Evolutionary conservation across 805 yeast species (phyloP).

Genomic region (Sugiyamaella boreocaroliniensis): DNA sequence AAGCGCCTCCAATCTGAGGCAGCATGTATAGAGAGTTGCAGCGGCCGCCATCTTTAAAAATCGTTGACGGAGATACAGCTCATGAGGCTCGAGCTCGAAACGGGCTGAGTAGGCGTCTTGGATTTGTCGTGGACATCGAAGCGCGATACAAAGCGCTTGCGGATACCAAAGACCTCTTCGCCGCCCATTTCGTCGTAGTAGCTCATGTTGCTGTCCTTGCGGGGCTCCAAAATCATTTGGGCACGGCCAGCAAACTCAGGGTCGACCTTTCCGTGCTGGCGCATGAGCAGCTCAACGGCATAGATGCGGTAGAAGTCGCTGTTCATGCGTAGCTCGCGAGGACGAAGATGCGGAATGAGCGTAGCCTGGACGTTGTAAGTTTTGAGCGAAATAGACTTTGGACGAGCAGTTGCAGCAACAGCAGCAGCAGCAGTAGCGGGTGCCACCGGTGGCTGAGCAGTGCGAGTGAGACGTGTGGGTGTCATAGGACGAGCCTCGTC

Average conservation of each 20-base stretch:
- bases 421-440: neutral
- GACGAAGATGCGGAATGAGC: constrained; percentile 22
- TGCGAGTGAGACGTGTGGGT: neutral
- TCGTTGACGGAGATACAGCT: constrained; percentile 5
- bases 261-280: constrained; percentile 30
- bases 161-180: constrained; percentile 22
- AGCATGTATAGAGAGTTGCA: neutral
- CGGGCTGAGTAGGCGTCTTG: constrained; percentile 1
- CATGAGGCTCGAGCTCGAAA: neutral
- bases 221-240: constrained; percentile 28
- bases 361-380: constrained; percentile 29
- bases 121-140: constrained; percentile 6
- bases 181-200: constrained; percentile 15
- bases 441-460: neutral
- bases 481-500: constrained; percentile 19
- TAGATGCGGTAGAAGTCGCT: constrained; percentile 30
- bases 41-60: neutral
- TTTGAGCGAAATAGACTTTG: constrained; percentile 19
- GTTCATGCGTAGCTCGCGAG: constrained; percentile 31
- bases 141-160: constrained; percentile 18
- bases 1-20: no score
- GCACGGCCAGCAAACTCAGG: constrained; percentile 29
- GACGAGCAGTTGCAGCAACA: neutral
- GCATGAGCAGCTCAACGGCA: constrained; percentile 32
- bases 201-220: constrained; percentile 14